phyloP scores from a whole-genome alignment of 2,329 filamentous ascomycete genomes.

The Penicillium sp. region DNA sequence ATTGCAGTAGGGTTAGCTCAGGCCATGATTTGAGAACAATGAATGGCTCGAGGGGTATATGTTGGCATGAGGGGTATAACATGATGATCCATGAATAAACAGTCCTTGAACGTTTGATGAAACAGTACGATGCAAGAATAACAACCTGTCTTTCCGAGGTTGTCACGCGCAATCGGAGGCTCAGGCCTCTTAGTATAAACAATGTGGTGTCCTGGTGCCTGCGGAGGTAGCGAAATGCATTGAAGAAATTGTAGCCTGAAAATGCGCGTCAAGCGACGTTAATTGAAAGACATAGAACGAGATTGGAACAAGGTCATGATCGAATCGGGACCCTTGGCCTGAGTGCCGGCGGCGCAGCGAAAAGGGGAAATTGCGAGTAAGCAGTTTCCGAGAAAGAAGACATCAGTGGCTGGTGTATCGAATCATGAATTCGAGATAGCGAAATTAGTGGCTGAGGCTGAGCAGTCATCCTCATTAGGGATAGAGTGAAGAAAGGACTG shows the following conservation, averaged over 20 bases:
- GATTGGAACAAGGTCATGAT: background rate
- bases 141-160: background rate
- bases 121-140: background rate
- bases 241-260: background rate
- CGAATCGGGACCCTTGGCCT: background rate
- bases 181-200: background rate
- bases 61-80: background rate
- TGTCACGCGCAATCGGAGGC: background rate
- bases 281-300: background rate
- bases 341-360: background rate
- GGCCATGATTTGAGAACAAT: slow-evolving; percentile 26
- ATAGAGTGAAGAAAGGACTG: background rate
- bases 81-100: background rate
- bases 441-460: slow-evolving; percentile 16
- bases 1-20: slow-evolving; percentile 24
- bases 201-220: slow-evolving; percentile 4
- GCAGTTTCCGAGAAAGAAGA: background rate
- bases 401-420: slow-evolving; percentile 17
- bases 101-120: background rate
- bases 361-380: background rate
- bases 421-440: slow-evolving; percentile 11
- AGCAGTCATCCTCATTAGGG: background rate
- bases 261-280: slow-evolving; percentile 3
- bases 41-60: background rate
- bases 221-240: slow-evolving; percentile 3